Evolutionary conservation across 2,329 filamentous ascomycete genomes (phyloP).

Genomic region (Balansia obtecta): DNA sequence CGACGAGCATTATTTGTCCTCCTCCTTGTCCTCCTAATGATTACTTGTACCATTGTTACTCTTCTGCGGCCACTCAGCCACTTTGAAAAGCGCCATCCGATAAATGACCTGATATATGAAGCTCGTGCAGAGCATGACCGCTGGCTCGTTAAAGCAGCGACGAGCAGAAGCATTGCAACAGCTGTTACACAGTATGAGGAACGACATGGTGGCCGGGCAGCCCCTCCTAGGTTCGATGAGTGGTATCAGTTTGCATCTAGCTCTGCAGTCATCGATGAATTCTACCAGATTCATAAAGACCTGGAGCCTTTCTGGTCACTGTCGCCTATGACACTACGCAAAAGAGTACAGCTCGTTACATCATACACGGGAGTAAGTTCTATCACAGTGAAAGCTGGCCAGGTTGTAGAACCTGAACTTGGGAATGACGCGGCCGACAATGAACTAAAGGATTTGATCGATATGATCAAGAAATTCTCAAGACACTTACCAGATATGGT

Average conservation of each 20-base stretch:
- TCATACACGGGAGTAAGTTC: conserved; percentile 31
- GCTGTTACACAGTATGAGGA: conserved; percentile 38
- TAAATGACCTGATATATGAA: conserved; percentile 37
- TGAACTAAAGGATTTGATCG: conserved; percentile 34
- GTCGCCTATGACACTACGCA: conserved; percentile 53
- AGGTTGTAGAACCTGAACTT: conserved; percentile 31
- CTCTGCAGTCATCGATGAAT: conserved; percentile 69
- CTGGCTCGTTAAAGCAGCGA: conserved; percentile 34
- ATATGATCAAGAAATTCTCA: conserved; percentile 61
- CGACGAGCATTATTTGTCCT: conserved; percentile 27
- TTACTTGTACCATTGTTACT: conserved; percentile 25
- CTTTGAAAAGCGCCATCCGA: conserved; percentile 27
- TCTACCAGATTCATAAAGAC: conserved; percentile 64
- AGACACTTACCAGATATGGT: conserved; percentile 71
- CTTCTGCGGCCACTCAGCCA: conserved; percentile 17
- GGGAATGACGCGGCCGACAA: conserved; percentile 19
- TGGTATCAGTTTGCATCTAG: conserved; percentile 71
- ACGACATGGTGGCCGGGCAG: conserved; percentile 49
- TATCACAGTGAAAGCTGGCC: conserved; percentile 51
- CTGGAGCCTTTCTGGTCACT: conserved; percentile 69
- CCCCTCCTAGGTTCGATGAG: conserved; percentile 70
- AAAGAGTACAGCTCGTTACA: conserved; percentile 33
- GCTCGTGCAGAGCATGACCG: conserved; percentile 33
- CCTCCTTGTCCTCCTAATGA: conserved; percentile 24
- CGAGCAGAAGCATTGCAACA: conserved; percentile 33